Base-by-base conservation (phyloP, 225 moss, liverwort and hornwort species). In the Climacium dendroides region DNA sequence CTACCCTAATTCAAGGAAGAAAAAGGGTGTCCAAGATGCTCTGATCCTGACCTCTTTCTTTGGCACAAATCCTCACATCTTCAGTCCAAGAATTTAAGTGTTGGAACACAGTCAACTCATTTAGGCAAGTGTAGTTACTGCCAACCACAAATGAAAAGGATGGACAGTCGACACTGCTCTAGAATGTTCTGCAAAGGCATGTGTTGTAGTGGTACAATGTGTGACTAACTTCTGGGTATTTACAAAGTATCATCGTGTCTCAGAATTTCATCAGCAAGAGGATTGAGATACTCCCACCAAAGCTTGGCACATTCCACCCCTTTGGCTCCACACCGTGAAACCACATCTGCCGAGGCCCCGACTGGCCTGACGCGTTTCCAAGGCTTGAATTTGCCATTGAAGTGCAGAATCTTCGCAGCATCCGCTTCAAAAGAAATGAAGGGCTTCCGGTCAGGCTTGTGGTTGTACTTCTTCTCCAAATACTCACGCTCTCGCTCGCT, bases 231-330 rank as follows among this genome's bases (percentile, higher is more conserved):
- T 74, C 26, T 35, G 59, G 7, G 6, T 39, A 26, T 67, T 86
- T 91, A 91, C 85, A 85, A 43, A n/a, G 91, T 87, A 75, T 93
- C 91, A n/a, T 93, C 93, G 25, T 93, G 91, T 85, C 39, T 89
- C 48, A 93, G 88, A 70, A 93, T 89, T 74, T 80, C 89, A 83
- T 93, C 90, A 35, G 93, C 89, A 82, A 92, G 85, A 80, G 92
- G 93, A 70, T 78, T 82, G 50, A 96, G 93, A 86, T 98, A 98
- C 79, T 96, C 93, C 98, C 98, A 98, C 98, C 98, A 98, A 23
- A 98, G 91, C 89, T 91, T 92, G 78, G 93, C 81, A 76, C 98
- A 98, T 80, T 98, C 96, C 47, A 92, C 85, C 15, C 93, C 91
- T 73, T 89, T 87, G 29, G 89, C 87, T 71, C 96, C 98, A 83